Evolutionary conservation across 2,329 filamentous ascomycete species (phyloP).

Genomic region (Colletotrichum gigasporum): DNA sequence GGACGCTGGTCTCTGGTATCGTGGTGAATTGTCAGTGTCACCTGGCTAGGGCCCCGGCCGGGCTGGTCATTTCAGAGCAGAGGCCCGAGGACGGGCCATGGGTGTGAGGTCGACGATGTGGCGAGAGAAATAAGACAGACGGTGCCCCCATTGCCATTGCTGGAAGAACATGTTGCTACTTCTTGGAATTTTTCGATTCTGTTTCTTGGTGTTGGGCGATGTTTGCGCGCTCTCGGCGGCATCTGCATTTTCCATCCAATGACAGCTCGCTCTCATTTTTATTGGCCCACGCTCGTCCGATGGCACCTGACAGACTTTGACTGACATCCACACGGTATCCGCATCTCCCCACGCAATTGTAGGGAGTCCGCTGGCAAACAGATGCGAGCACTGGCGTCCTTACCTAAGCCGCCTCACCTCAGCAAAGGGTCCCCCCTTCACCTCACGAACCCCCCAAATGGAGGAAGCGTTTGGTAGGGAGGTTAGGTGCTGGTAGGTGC

Average conservation of each 20-base stretch:
- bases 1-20: neutral
- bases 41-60: neutral
- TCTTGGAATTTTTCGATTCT: neutral
- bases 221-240: neutral
- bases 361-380: neutral
- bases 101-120: neutral
- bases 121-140: constrained; percentile 1
- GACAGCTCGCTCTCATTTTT: neutral
- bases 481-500: constrained; percentile 12
- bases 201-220: neutral
- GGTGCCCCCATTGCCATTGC: neutral
- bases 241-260: neutral
- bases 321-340: neutral
- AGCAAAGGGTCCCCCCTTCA: neutral
- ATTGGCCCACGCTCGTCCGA: constrained; percentile 1
- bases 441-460: neutral
- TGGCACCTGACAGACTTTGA: constrained; percentile 1
- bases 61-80: neutral
- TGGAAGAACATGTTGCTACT: neutral
- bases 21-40: neutral
- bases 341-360: neutral
- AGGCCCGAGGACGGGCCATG: neutral
- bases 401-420: neutral
- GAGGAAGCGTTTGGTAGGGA: neutral
- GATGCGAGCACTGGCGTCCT: neutral